Base-by-base conservation (phyloP, 495 filamentous ascomycete species). In the Astrocystis sublimbata region DNA sequence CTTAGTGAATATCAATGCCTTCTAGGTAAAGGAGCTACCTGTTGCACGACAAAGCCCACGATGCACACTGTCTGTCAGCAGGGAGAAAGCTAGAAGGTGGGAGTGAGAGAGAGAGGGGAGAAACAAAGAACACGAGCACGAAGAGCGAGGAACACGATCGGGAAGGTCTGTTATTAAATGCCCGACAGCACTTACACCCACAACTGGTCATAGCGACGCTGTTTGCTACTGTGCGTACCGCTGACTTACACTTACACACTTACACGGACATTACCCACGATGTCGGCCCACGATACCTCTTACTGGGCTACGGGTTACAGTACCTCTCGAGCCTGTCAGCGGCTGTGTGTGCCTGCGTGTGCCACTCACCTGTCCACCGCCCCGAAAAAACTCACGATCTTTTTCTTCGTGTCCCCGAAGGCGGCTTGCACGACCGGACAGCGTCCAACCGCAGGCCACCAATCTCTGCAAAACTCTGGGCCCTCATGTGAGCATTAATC, bases 351-450 rank as follows among this genome's bases (percentile, higher is more conserved):
- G n/a, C n/a, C n/a, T n/a, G n/a, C n/a, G n/a, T n/a, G n/a, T n/a
- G n/a, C n/a, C n/a, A n/a, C n/a, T n/a, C n/a, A n/a, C n/a, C n/a
- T n/a, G n/a, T n/a, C n/a, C n/a, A n/a, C n/a, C n/a, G n/a, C n/a
- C n/a, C 1, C 43, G 12, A 57, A 68, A 40, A 72, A 72, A 68
- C 70, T 72, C 70, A 72, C 70, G 70, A 72, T 72, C 65, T 65
- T 67, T 61, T 54, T 63, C n/a, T 60, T 45, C 38, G 40, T 15
- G 41, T 38, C 64, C 59, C 64, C 65, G 58, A 62, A 53, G 46
- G 55, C 51, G 58, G 52, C 58, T 42, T 54, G 23, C 35, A 10
- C 28, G 38, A 47, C 31, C 31, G 28, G 21, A 19, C 58, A 60
- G 43, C 59, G 8, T 9, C 19, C 26, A 42, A 42, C 28, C 31